A percentile compares a stretch with the other conserved stretches of the same genome.
Conservation (phyloP, 148 eudicot genomes). For the Vaccinium myrtillus region DNA sequence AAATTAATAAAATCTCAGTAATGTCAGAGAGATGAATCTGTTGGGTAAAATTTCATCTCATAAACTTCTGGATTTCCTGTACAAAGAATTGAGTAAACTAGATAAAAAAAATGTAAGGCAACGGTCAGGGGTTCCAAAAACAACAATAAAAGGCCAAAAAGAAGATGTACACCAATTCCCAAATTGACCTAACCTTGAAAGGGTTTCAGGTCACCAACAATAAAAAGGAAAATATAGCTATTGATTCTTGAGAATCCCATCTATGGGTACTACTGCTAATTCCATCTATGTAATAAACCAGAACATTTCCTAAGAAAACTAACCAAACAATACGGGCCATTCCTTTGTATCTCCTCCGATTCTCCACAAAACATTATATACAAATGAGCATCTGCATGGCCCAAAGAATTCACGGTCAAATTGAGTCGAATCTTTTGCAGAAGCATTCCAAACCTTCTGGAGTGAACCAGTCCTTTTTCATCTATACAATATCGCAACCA, state of each 20-base stretch:
- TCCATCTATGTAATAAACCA: not conserved
- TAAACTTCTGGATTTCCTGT: not conserved
- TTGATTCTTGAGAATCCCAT: not conserved
- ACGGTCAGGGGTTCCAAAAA: not conserved
- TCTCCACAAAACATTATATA: not conserved
- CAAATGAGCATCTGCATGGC: not conserved
- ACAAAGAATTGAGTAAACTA: not conserved
- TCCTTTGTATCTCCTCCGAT: not conserved
- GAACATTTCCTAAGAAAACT: not conserved
- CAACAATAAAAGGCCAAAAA: not conserved
- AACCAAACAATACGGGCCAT: not conserved
- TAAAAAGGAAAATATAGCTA: not conserved
- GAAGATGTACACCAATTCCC: not conserved
- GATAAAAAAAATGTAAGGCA: not conserved
- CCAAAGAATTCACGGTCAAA: not conserved
- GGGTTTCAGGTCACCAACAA: not conserved
- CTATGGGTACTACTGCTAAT: not conserved
- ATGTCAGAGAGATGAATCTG: not conserved
- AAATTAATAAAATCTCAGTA: not conserved
- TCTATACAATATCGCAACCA: conserved; percentile 26
- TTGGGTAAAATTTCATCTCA: not conserved
- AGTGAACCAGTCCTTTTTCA: conserved; percentile 47
- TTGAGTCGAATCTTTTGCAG: conserved; percentile 30
- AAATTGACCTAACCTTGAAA: not conserved
- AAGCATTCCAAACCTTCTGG: conserved; percentile 42